Evolutionary conservation across 1,139 yeast species (phyloP).

Genomic region (Yamadazyma aaseri): DNA sequence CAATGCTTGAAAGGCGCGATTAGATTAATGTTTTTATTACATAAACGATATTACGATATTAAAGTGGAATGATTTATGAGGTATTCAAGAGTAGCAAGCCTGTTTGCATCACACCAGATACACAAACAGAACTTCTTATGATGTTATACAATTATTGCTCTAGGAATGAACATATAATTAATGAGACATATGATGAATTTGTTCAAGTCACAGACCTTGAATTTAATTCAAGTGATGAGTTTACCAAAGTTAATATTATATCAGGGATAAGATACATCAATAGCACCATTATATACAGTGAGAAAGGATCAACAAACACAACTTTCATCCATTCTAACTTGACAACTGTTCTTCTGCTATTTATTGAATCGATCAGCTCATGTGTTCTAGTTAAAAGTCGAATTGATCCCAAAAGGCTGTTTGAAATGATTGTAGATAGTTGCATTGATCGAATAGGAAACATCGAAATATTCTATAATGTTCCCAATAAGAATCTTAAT

Average conservation of each 20-base stretch:
- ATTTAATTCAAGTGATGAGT: not conserved
- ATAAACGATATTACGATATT: too few relatives aligned
- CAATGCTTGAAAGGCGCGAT: too few relatives aligned
- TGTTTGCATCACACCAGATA: not conserved
- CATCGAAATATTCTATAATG: constrained; percentile 17
- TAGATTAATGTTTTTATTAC: too few relatives aligned
- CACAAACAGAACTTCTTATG: constrained; percentile 1
- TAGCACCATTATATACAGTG: not conserved
- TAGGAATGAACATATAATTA: constrained; percentile 1
- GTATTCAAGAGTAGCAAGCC: constrained; percentile 2
- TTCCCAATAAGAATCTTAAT: constrained; percentile 15
- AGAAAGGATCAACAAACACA: not conserved
- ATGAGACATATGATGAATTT: not conserved
- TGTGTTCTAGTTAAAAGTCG: constrained; percentile 6
- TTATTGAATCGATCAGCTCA: constrained; percentile 4
- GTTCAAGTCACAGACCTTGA: not conserved
- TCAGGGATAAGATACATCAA: constrained; percentile 3
- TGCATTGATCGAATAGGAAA: constrained; percentile 11
- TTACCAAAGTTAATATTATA: not conserved
- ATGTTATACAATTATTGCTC: not conserved
- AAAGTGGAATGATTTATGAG: constrained; percentile 1
- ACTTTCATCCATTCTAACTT: constrained; percentile 5
- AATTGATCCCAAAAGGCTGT: constrained; percentile 1
- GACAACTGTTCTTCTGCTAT: constrained; percentile 1
- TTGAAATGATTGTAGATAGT: constrained; percentile 2